Conservation (phyloP, 345 rosid species). For the Eutrema yunnanense region DNA sequence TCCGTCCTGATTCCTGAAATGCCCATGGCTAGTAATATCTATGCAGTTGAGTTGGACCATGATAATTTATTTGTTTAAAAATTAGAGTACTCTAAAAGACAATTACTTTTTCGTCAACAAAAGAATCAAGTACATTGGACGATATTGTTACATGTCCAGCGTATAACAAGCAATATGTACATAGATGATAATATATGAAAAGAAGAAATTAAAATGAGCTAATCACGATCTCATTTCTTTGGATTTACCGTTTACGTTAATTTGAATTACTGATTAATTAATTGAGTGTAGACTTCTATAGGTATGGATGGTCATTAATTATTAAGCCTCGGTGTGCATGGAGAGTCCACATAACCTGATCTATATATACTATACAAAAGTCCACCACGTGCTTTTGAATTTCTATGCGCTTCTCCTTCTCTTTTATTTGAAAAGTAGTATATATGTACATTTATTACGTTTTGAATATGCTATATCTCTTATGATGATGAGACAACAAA, state of each 20-base stretch:
- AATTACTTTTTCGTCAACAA: background rate
- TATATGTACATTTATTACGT: background rate
- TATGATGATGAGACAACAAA: background rate
- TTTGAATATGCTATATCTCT: constrained; percentile 2
- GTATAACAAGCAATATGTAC: background rate
- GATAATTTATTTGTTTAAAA: background rate
- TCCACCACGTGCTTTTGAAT: constrained; percentile 23
- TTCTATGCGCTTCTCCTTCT: background rate
- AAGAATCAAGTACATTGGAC: background rate
- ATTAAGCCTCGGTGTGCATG: background rate
- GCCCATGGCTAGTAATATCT: too few relatives aligned
- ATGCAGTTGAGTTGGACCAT: constrained; percentile 4
- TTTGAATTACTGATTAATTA: background rate
- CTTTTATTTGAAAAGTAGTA: background rate
- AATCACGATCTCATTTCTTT: background rate
- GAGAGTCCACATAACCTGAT: constrained; percentile 1
- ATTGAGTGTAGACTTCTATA: too few relatives aligned
- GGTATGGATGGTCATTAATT: too few relatives aligned
- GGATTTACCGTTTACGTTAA: background rate
- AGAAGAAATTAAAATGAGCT: background rate
- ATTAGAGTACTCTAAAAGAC: background rate
- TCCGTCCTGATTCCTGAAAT: too few relatives aligned
- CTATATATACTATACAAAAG: background rate
- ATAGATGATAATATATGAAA: background rate
- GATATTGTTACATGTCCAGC: background rate